These are phyloP conservation scores for Kurtzmaniella quercitrusa DNA, from an alignment of 1,139 yeast genomes.

Conservation along the genomic window DNA sequence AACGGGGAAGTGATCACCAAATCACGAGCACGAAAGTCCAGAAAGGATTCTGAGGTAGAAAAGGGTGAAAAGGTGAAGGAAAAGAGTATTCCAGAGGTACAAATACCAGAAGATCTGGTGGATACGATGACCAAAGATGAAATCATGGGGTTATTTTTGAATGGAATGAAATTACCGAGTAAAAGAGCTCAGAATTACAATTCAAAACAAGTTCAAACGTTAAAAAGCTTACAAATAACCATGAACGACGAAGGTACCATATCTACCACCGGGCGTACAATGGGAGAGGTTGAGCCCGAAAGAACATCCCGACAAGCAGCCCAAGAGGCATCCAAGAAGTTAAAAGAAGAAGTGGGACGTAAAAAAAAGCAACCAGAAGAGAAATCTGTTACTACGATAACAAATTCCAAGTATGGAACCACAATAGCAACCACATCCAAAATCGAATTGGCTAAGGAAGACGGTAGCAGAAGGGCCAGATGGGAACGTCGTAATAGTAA, in stretches of 20 bases:
- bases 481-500: neutral
- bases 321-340: slow-evolving; percentile 9
- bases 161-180: slow-evolving; percentile 16
- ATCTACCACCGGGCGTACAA: neutral
- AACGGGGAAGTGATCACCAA: neutral
- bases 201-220: slow-evolving; percentile 8
- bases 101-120: slow-evolving; percentile 1
- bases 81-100: neutral
- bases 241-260: slow-evolving; percentile 16
- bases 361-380: slow-evolving; percentile 1
- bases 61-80: neutral
- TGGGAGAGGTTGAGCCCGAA: slow-evolving; percentile 4
- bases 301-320: slow-evolving; percentile 11
- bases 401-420: slow-evolving; percentile 1
- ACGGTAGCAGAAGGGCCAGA: slow-evolving; percentile 7
- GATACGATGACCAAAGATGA: slow-evolving; percentile 21
- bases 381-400: neutral
- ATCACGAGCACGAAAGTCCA: neutral
- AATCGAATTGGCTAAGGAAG: neutral
- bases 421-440: neutral
- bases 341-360: slow-evolving; percentile 4
- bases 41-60: neutral
- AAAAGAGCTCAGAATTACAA: slow-evolving; percentile 10
- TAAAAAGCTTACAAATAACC: slow-evolving; percentile 18
- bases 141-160: slow-evolving; percentile 20